Conservation (phyloP, 495 filamentous ascomycete genomes). For the Aspergillus incahuasiensis region DNA sequence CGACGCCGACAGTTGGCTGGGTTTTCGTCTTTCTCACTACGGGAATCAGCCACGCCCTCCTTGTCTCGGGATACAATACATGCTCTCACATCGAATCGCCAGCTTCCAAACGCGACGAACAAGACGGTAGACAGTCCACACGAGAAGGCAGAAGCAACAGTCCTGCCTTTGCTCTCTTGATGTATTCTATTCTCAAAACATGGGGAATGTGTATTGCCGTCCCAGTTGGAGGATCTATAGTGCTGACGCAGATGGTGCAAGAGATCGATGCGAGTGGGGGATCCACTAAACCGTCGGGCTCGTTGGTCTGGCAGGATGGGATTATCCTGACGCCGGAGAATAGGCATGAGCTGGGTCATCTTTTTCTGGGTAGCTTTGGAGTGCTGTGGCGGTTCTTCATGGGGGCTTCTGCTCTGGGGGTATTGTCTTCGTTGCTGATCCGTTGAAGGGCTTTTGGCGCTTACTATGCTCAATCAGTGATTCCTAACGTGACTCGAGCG, state of each 20-base stretch:
- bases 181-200: conserved; percentile 56
- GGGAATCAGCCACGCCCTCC: conserved; percentile 52
- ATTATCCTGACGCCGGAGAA: conserved; percentile 49
- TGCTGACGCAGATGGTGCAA: conserved; percentile 45
- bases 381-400: conserved; percentile 13
- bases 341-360: conserved; percentile 13
- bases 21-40: conserved; percentile 50
- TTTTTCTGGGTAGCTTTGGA: conserved; percentile 8
- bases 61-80: conserved; percentile 48
- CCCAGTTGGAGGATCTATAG: conserved; percentile 54
- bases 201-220: conserved; percentile 62
- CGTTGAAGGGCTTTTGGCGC: neutral
- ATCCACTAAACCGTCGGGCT: neutral
- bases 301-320: neutral
- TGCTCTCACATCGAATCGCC: conserved; percentile 36
- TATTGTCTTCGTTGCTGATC: conserved; percentile 11
- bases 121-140: neutral
- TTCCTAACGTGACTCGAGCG: too few species aligned
- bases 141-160: conserved; percentile 6
- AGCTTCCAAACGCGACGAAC: neutral
- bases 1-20: conserved; percentile 43
- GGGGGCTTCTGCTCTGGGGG: conserved; percentile 11
- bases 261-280: conserved; percentile 7
- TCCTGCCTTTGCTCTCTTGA: conserved; percentile 21
- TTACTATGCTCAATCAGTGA: neutral